Conservation (phyloP, 192 early-diverging fungal species). For the Entomortierella chlamydospora region DNA sequence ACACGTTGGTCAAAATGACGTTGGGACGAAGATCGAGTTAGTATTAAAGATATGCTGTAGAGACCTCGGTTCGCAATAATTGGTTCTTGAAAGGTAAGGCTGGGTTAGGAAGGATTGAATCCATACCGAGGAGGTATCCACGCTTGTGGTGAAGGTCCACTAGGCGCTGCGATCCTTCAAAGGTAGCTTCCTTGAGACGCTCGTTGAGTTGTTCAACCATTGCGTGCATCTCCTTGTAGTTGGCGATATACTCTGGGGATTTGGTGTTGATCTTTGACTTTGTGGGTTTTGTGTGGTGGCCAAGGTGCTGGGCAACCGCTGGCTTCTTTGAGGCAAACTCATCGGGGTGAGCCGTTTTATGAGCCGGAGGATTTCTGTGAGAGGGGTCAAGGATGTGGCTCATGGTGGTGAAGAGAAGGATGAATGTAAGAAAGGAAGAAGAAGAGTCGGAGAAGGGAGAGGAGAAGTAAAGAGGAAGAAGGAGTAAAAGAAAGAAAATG, state of each 20-base stretch:
- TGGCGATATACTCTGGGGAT: conserved; percentile 64
- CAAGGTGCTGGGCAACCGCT: conserved; percentile 31
- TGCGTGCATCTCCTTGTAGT: conserved; percentile 65
- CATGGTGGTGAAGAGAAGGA: conserved; percentile 7
- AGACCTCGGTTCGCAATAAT: no score
- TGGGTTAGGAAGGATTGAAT: no score
- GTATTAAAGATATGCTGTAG: no score
- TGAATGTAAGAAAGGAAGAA: background rate
- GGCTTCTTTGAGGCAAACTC: conserved; percentile 19
- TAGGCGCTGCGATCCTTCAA: conserved; percentile 60
- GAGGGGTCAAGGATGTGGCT: conserved; percentile 48
- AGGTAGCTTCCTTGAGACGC: conserved; percentile 62
- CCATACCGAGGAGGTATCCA: conserved; percentile 69
- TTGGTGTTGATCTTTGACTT: conserved; percentile 59
- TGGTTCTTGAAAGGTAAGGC: no score
- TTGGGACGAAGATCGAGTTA: no score
- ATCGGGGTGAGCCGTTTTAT: conserved; percentile 21
- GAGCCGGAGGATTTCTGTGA: conserved; percentile 28
- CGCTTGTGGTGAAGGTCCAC: conserved; percentile 66
- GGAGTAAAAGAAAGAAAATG: background rate
- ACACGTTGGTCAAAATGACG: background rate
- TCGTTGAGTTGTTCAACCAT: conserved; percentile 63
- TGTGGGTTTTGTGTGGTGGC: conserved; percentile 57
- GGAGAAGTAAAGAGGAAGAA: conserved; percentile 1
- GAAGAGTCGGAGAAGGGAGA: background rate